Percentiles rank a stretch among this genome's conserved stretches.
phyloP scores from a whole-genome alignment of 176 grass and related monocot species.

The Juncus inflexus region DNA sequence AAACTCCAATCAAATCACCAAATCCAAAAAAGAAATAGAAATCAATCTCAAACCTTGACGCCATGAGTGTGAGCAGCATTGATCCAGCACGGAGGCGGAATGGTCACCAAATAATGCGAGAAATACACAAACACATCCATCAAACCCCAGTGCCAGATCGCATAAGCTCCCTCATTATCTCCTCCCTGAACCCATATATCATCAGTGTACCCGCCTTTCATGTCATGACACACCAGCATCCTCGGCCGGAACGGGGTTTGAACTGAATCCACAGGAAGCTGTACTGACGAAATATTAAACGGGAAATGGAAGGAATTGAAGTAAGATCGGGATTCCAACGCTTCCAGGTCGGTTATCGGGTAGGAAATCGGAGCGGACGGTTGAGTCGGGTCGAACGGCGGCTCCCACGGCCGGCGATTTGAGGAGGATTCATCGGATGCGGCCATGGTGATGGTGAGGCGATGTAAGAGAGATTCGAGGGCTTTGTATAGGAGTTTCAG shows the following conservation, averaged over 20 bases:
- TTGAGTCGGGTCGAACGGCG: constrained; percentile 59
- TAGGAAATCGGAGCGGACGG: constrained; percentile 75
- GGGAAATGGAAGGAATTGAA: constrained; percentile 77
- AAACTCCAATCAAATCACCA: too few species aligned
- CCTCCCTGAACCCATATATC: constrained; percentile 69
- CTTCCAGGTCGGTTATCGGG: constrained; percentile 63
- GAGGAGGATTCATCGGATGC: neutral
- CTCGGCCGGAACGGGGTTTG: constrained; percentile 47
- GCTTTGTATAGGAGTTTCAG: neutral
- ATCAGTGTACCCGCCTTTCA: constrained; percentile 72
- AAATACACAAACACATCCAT: constrained; percentile 97
- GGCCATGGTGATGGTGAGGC: constrained; percentile 16
- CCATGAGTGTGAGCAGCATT: constrained; percentile 90
- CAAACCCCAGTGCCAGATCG: constrained; percentile 89
- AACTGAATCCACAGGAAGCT: constrained; percentile 18
- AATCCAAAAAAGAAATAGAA: neutral
- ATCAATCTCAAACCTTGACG: constrained; percentile 49
- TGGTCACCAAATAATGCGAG: constrained; percentile 87
- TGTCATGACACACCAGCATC: constrained; percentile 83
- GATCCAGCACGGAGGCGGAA: constrained; percentile 82
- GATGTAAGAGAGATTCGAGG: constrained; percentile 5
- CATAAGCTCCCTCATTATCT: constrained; percentile 57
- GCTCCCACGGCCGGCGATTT: constrained; percentile 49
- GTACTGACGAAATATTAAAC: constrained; percentile 61
- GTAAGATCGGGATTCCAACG: constrained; percentile 60